A percentile compares a stretch with the other conserved stretches of the same genome.
Conservation (phyloP, 768 basidiomycete species). For the Lactifluus piperatus region DNA sequence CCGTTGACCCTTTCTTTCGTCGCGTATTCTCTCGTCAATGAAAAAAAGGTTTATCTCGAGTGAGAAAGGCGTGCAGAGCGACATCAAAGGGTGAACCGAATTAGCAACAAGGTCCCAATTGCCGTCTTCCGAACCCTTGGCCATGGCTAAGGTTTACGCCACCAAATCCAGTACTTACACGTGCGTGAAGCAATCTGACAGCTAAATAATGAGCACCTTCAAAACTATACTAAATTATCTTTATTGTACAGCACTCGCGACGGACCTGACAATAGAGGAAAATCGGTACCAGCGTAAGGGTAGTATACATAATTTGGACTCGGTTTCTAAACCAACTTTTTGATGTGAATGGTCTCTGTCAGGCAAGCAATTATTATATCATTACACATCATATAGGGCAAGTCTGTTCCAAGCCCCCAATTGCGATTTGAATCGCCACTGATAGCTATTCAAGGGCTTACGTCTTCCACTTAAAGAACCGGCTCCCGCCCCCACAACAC, state of each 20-base stretch:
- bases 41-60: neutral
- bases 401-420: too few species aligned
- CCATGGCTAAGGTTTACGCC: neutral
- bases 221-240: neutral
- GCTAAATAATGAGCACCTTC: neutral
- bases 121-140: neutral
- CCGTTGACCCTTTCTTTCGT: neutral
- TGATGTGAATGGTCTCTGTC: neutral
- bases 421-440: too few species aligned
- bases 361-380: neutral
- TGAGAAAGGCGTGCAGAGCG: neutral
- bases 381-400: too few species aligned
- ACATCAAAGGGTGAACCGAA: neutral
- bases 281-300: neutral
- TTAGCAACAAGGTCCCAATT: neutral
- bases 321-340: neutral
- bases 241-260: neutral
- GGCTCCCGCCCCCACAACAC: too few species aligned
- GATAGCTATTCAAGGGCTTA: too few species aligned
- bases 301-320: neutral
- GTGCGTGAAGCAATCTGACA: too few species aligned
- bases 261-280: neutral
- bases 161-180: too few species aligned
- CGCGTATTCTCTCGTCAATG: too few species aligned
- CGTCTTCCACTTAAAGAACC: too few species aligned